Base-by-base conservation (phyloP, 2,329 filamentous ascomycete genomes). In the Clonostachys rhizophaga region DNA sequence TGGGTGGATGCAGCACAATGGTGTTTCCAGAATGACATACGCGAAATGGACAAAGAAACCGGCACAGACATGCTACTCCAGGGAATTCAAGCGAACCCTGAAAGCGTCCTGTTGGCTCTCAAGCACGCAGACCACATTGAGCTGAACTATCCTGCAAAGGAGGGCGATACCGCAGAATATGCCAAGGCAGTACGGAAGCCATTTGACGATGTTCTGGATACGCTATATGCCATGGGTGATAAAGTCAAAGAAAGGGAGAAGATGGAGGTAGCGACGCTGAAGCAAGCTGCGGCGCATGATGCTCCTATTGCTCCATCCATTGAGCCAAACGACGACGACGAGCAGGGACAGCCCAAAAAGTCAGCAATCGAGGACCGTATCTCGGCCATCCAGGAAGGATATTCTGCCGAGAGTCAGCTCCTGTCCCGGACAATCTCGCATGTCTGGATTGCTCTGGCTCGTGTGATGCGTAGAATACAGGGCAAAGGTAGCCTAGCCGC, bases 1-100 rank as follows among this genome's bases (percentile, higher is more conserved):
- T 99, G 94, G 94, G 91, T 91, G 44, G 91, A 96, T 50, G 92
- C 91, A 10, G 89, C 91, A 1, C 88, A 95, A 54, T 97, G 92
- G 82, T 96, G 89, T 65, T 91, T 91, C 58, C 79, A 86, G 47
- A 91, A 94, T 56, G 81, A 81, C 41, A 70, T 91, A 55, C 61
- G 67, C 10, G 71, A 82, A 41, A 85, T 90, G 35, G 78, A 78
- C 42, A 73, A 76, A 50, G 71, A 76, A 6, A 60, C 69, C 49
- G 91, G 90, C 11, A 81, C 86, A 20, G 83, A 89, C 10, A 89
- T 97, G 57, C 73, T 99, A 20, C 76, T 83, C 18, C 83, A 94
- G 52, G 94, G 94, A 34, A 86, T 95, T 48, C 78, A 82, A 30
- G 91, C 91, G 3, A 99, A 97, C 62, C 91, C 94, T 0, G 94